Evolutionary conservation across 2,329 filamentous ascomycete species (phyloP), one percentile per base, ranked within the genome.

Genomic region (Nigrospora oryzae): DNA sequence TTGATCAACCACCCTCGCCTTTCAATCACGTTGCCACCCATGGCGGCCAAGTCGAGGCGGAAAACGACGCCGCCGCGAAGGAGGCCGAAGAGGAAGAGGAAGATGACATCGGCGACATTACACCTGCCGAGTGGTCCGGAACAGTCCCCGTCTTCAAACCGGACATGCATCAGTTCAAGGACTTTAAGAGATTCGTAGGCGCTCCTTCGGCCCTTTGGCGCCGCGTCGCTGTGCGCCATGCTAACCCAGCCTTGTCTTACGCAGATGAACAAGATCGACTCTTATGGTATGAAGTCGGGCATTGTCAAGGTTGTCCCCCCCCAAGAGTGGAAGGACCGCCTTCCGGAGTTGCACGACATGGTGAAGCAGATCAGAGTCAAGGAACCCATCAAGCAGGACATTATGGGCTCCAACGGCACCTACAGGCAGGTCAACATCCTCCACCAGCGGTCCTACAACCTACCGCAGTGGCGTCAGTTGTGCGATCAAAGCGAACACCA

Each of bases 401-500:
- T 98, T 57, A 91, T 94, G 74, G 93, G 93, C 36, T 89, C 87
- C 42, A 89, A 91, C 60, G 94, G 93, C 46, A 94, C 88, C 46
- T 98, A 96, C 62, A 91, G 91, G 33, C 93, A 98, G 64, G 88
- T 93, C 59, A 98, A 98, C 61, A 90, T 98, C 48, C 83, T 97
- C 58, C 94, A 96, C 66, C 89, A 94, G 62, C 80, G 93, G 61
- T 89, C 89, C 13, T 98, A 98, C 70, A 98, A 96, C 55, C 73
- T 98, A 5, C 91, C 91, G 1, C 90, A 98, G 65, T 98, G 93
- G 93, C 88, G 89, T 54, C 79, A 87, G 45, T 75, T 97, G 35
- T 96, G 90, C 61, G 87, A 96, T 51, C 89, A 96, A 66, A 90
- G 88, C 61, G 90, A 95, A 56, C 89, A 98, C 62, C 93, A 97